Evolutionary conservation across 768 basidiomycete species (phyloP).

Genomic region (Dendrothele bispora): DNA sequence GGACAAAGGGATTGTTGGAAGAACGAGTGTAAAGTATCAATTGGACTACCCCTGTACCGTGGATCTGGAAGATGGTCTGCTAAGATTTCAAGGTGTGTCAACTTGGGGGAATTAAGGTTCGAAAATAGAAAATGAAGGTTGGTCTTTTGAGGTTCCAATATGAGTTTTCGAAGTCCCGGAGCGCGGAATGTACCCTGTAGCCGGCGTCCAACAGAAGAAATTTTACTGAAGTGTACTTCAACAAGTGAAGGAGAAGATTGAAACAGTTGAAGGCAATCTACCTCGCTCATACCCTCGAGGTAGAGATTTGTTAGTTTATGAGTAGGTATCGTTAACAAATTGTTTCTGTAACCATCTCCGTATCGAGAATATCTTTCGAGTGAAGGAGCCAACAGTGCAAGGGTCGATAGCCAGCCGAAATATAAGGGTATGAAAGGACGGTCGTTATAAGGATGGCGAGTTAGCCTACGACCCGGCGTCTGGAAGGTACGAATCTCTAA

Average conservation of each 20-base stretch:
- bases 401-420: slow-evolving; percentile 2
- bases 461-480: neutral
- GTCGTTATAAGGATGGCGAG: neutral
- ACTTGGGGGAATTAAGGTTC: no score
- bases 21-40: no score
- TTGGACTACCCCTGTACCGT: no score
- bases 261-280: neutral
- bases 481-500: slow-evolving; percentile 4
- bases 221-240: neutral
- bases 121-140: no score
- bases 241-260: slow-evolving; percentile 1
- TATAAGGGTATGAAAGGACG: neutral
- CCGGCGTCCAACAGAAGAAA: no score
- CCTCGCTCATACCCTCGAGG: neutral
- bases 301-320: neutral
- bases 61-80: no score
- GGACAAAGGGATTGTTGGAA: no score
- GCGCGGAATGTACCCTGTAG: neutral
- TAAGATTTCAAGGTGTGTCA: no score
- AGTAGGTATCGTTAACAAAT: neutral
- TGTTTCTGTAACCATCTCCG: neutral
- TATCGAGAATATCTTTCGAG: neutral
- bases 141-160: no score
- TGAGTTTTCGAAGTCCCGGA: neutral
- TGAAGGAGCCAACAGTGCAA: neutral